Base-by-base conservation (phyloP, 768 basidiomycete genomes). In the Lentinula guzmanii region DNA sequence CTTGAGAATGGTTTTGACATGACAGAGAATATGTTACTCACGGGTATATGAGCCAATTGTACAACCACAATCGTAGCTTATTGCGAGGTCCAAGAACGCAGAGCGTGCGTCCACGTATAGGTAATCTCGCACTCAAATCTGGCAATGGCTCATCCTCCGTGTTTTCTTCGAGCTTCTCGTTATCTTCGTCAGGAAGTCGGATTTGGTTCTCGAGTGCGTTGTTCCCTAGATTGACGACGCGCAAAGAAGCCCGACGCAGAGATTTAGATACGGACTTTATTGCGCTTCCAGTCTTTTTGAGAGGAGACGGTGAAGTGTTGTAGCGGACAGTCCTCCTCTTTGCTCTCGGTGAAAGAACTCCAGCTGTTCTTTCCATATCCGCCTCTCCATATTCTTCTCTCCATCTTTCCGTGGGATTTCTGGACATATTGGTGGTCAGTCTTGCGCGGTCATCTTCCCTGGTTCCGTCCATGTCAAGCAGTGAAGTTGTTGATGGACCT, bases 201-300 rank as follows among this genome's bases (percentile, higher is more conserved):
- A 87, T n/a, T 61, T 86, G 86, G 15, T 81, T 81, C 61, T 86
- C 86, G 63, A 87, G 65, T 0, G 83, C 85, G 13, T 77, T 74
- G 1, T 83, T 84, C 7, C 83, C 84, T 60, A 95, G 71, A 68
- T 92, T 93, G 48, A 91, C 92, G n/a, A 95, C 91, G 15, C 93
- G 86, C 62, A 88, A 69, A 9, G 89, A 91, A 53, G 86, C 85
- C 21, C 87, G 78, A 11, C 82, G 79, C 5, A 91, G 63, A 60
- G 76, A 83, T 61, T 78, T 77, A 15, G 83, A 83, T 33, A 89
- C 79, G 33, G 78, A 75, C 66, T 81, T 83, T 52, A 91, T 73
- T 9, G 82, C 84, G 0, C 82, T 79, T 2, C 84, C 82, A 2
- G 87, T 84, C 65, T 78, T 84, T 62, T 82, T 83, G 28, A 90